Percentiles rank a stretch among this genome's conserved stretches.
These are phyloP conservation scores for Hanseniaspora meyeri DNA, from an alignment of 805 yeast species.

Conservation along the genomic window DNA sequence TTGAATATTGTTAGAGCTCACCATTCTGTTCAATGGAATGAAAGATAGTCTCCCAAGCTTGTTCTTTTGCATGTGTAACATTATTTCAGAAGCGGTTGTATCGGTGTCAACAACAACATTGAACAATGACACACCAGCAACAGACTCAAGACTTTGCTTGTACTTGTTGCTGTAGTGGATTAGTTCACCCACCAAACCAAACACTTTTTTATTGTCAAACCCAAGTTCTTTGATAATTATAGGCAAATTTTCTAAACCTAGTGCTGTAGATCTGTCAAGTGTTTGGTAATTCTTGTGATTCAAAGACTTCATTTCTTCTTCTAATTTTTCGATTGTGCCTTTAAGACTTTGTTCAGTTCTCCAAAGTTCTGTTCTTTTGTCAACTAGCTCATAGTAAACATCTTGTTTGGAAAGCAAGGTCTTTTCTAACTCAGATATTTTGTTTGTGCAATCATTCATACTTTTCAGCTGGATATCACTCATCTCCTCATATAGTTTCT, in stretches of 20 bases:
- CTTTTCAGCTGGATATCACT: slow-evolving; percentile 25
- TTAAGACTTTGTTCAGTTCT: slow-evolving; percentile 59
- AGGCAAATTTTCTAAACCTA: slow-evolving; percentile 59
- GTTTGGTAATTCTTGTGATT: slow-evolving; percentile 54
- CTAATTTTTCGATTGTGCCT: slow-evolving; percentile 43
- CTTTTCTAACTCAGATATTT: slow-evolving; percentile 25
- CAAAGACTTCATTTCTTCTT: slow-evolving; percentile 43
- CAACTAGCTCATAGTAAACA: slow-evolving; percentile 38
- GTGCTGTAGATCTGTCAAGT: slow-evolving; percentile 57
- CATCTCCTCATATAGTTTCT: slow-evolving; percentile 1
- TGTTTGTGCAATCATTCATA: slow-evolving; percentile 30
- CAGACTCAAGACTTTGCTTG: slow-evolving; percentile 73
- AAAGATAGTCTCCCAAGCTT: slow-evolving; percentile 80
- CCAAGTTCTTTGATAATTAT: slow-evolving; percentile 49
- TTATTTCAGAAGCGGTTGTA: slow-evolving; percentile 62
- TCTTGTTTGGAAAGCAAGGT: slow-evolving; percentile 32
- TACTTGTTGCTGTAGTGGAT: slow-evolving; percentile 72
- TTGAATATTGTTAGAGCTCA: slow-evolving; percentile 26
- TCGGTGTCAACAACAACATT: slow-evolving; percentile 85
- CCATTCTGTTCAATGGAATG: slow-evolving; percentile 70
- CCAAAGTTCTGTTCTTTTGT: slow-evolving; percentile 63
- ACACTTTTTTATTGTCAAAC: slow-evolving; percentile 44
- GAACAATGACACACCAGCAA: slow-evolving; percentile 77
- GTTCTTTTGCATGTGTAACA: slow-evolving; percentile 60
- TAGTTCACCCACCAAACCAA: slow-evolving; percentile 78